Evolutionary conservation across 1,284 basidiomycete species (phyloP).

Genomic region (Abortiporus biennis): DNA sequence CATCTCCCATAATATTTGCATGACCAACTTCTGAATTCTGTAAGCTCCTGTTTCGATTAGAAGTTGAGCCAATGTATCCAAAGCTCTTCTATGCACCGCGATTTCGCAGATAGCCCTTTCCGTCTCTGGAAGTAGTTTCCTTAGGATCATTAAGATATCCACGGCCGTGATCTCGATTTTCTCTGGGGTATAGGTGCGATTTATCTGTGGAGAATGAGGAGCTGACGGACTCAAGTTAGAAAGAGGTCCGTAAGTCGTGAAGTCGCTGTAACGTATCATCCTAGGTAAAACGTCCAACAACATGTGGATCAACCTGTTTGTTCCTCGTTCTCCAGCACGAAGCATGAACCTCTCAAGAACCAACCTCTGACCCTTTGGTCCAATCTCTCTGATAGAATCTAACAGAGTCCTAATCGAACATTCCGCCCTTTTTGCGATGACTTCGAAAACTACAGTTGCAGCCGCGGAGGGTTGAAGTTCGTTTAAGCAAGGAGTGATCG

Average conservation of each 20-base stretch:
- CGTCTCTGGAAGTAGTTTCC: constrained; percentile 8
- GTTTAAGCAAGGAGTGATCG: constrained; percentile 9
- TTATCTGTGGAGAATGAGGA: too few relatives aligned
- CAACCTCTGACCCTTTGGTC: too few relatives aligned
- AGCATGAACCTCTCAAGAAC: constrained; percentile 8
- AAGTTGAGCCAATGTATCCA: constrained; percentile 6
- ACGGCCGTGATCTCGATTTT: constrained; percentile 4
- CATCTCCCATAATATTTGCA: constrained; percentile 10
- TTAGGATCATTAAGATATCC: constrained; percentile 8
- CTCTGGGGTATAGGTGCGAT: too few relatives aligned
- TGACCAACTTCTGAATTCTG: constrained; percentile 3
- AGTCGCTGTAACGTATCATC: constrained; percentile 4
- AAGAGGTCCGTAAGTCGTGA: background rate
- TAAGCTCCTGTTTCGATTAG: constrained; percentile 5
- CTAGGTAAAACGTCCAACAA: constrained; percentile 11
- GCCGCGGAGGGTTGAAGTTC: constrained; percentile 12
- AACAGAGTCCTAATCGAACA: constrained; percentile 6
- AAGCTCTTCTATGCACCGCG: constrained; percentile 4
- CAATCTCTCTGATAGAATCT: constrained; percentile 3
- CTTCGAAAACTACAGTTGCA: constrained; percentile 8
- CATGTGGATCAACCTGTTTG: constrained; percentile 8
- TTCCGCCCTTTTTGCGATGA: constrained; percentile 10
- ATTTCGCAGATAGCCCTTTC: constrained; percentile 9
- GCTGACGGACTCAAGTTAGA: too few relatives aligned
- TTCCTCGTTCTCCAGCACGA: constrained; percentile 2